Conservation (phyloP, 129 eudicot genomes). For the Artemisia annua region DNA sequence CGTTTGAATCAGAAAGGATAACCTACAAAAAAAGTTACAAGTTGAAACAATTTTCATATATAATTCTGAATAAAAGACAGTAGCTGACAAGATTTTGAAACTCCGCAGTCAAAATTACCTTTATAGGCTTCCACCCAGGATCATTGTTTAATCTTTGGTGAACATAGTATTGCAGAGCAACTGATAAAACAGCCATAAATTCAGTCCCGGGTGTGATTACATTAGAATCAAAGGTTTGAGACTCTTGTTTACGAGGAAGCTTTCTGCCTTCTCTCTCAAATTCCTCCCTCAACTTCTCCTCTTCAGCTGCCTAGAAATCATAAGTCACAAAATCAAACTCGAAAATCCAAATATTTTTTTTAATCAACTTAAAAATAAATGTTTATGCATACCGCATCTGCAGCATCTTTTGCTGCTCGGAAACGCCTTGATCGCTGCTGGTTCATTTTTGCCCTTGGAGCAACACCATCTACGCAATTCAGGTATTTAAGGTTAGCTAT, state of each 20-base stretch:
- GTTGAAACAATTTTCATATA: background rate
- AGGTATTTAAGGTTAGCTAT: slow-evolving; percentile 2
- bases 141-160: slow-evolving; percentile 78
- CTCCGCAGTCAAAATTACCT: slow-evolving; percentile 40
- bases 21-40: slow-evolving; percentile 42
- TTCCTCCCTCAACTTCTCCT: slow-evolving; percentile 66
- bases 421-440: slow-evolving; percentile 92
- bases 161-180: slow-evolving; percentile 75
- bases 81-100: background rate
- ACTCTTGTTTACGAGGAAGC: slow-evolving; percentile 69
- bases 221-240: slow-evolving; percentile 78
- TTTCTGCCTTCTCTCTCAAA: slow-evolving; percentile 80
- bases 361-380: no score
- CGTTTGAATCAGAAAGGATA: slow-evolving; percentile 82
- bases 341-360: background rate
- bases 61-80: background rate
- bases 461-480: slow-evolving; percentile 73
- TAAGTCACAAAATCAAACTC: slow-evolving; percentile 49
- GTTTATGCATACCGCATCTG: slow-evolving; percentile 61
- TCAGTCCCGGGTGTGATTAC: slow-evolving; percentile 84
- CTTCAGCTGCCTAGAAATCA: slow-evolving; percentile 73
- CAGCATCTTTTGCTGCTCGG: slow-evolving; percentile 91
- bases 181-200: slow-evolving; percentile 73
- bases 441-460: slow-evolving; percentile 96
- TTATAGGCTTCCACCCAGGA: slow-evolving; percentile 76